Evolutionary conservation across 139 green algal species (phyloP).

Genomic region (Coelastrella sp.): DNA sequence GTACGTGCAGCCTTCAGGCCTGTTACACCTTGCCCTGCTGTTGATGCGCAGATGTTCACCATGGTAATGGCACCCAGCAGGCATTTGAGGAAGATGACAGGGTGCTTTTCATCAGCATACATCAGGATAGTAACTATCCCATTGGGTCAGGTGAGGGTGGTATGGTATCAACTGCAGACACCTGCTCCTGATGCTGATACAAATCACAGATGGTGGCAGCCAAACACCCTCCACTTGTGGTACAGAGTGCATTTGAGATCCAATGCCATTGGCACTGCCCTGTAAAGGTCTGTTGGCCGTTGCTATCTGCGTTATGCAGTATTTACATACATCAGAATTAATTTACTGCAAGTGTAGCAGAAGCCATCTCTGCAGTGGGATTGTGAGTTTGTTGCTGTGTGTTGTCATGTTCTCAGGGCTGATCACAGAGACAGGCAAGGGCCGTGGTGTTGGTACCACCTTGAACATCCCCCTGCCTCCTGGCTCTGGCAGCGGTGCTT

Average conservation of each 20-base stretch:
- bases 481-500: constrained; percentile 65
- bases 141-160: constrained; percentile 48
- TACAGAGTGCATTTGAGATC: too few species aligned
- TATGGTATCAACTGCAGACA: too few species aligned
- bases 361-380: too few species aligned
- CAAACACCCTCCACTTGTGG: too few species aligned
- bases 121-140: constrained; percentile 72
- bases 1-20: too few species aligned
- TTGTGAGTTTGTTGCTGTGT: not conserved
- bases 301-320: too few species aligned
- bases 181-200: too few species aligned
- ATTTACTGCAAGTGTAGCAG: too few species aligned
- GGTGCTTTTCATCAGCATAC: constrained; percentile 80
- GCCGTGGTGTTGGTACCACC: constrained; percentile 68
- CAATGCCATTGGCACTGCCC: too few species aligned
- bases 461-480: constrained; percentile 78
- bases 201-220: too few species aligned
- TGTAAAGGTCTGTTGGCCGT: too few species aligned
- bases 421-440: constrained; percentile 64
- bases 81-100: constrained; percentile 72
- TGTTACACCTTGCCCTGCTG: not conserved
- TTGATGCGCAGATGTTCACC: constrained; percentile 54
- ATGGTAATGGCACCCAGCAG: constrained; percentile 54
- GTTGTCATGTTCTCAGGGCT: constrained; percentile 30
- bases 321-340: too few species aligned